Evolutionary conservation across 2,329 filamentous ascomycete species (phyloP).

Genomic region (Exophiala viscosa): DNA sequence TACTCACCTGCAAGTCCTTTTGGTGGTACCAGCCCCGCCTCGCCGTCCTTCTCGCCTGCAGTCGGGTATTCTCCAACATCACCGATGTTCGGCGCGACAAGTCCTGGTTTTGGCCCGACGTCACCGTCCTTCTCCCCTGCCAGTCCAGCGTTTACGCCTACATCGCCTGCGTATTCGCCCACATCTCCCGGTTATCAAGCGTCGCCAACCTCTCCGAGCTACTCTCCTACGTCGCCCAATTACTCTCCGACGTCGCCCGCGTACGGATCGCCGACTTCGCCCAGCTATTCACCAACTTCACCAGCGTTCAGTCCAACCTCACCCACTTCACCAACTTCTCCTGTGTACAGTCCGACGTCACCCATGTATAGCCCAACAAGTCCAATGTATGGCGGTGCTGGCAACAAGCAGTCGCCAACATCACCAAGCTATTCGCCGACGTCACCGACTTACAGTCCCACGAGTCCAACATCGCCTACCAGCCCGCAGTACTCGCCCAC

Average conservation of each 20-base stretch:
- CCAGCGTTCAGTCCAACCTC: slow-evolving; percentile 60
- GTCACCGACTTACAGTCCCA: slow-evolving; percentile 59
- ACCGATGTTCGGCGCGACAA: slow-evolving; percentile 59
- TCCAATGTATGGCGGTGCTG: slow-evolving; percentile 39
- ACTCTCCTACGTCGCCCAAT: slow-evolving; percentile 57
- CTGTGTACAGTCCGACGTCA: slow-evolving; percentile 59
- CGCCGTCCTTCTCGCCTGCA: slow-evolving; percentile 62
- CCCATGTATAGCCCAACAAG: slow-evolving; percentile 58
- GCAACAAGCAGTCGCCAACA: slow-evolving; percentile 45
- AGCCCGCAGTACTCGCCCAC: slow-evolving; percentile 49
- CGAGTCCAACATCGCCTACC: slow-evolving; percentile 57
- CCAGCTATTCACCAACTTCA: slow-evolving; percentile 63
- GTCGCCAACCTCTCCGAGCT: slow-evolving; percentile 71
- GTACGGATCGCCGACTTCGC: slow-evolving; percentile 35
- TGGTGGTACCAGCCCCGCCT: slow-evolving; percentile 64
- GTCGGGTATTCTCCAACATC: slow-evolving; percentile 71
- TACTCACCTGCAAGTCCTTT: slow-evolving; percentile 72
- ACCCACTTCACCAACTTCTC: slow-evolving; percentile 71
- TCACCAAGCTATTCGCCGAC: slow-evolving; percentile 57
- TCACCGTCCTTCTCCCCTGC: slow-evolving; percentile 54
- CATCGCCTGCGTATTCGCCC: slow-evolving; percentile 64
- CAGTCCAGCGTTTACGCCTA: slow-evolving; percentile 63
- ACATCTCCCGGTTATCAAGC: slow-evolving; percentile 62
- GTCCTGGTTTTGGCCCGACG: slow-evolving; percentile 51
- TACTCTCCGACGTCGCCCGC: slow-evolving; percentile 55